Evolutionary conservation across 305 asterid species (phyloP).

Genomic region (Solanum hybrid): DNA sequence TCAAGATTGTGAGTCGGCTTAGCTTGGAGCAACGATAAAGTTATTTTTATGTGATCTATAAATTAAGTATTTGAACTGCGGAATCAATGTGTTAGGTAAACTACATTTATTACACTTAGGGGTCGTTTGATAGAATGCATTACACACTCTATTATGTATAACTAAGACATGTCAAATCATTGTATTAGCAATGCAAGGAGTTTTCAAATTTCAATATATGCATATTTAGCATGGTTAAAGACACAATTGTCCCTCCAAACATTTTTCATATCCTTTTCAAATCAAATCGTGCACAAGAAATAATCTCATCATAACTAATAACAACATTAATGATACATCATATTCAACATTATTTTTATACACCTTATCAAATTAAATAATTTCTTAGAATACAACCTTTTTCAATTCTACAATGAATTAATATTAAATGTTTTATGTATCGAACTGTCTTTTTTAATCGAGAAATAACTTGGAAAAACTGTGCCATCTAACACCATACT

Average conservation of each 20-base stretch:
- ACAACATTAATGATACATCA: too few species aligned
- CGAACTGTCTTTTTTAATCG: not conserved
- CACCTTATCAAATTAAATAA: rapidly evolving
- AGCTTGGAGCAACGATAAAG: not conserved
- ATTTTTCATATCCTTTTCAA: not conserved
- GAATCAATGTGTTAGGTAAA: not conserved
- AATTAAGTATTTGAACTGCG: not conserved
- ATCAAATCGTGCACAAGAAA: not conserved
- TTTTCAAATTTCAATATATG: not conserved
- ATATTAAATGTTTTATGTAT: not conserved
- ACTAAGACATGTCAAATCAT: not conserved
- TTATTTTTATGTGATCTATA: not conserved
- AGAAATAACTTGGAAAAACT: not conserved
- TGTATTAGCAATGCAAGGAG: not conserved
- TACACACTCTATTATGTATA: not conserved
- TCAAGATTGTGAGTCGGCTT: not conserved
- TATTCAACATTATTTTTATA: too few species aligned
- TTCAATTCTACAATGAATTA: not conserved
- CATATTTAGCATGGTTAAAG: not conserved
- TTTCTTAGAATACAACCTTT: not conserved
- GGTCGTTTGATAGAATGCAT: not conserved
- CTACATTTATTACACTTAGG: not conserved
- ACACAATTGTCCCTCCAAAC: not conserved
- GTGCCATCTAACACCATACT: not conserved
- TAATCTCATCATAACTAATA: not conserved